Evolutionary conservation across 2,329 filamentous ascomycete genomes (phyloP).

Genomic region (Nemania abortiva): DNA sequence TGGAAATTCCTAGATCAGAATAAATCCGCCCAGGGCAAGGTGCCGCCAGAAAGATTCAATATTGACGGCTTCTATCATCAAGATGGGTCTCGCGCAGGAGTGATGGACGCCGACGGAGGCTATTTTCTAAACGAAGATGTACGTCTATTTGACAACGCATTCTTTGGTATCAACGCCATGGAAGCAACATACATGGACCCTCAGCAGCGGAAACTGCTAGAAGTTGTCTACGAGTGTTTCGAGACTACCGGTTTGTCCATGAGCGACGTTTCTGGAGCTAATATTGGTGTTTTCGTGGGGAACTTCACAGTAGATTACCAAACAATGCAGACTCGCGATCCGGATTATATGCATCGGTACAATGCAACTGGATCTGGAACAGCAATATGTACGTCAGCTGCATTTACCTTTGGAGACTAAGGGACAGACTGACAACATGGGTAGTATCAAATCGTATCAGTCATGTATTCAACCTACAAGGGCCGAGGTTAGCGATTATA

Average conservation of each 20-base stretch:
- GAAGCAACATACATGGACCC: slow-evolving; percentile 18
- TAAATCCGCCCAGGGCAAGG: neutral
- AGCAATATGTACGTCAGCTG: slow-evolving; percentile 15
- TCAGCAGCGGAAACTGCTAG: slow-evolving; percentile 51
- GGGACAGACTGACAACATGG: no score
- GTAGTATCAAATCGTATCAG: slow-evolving; percentile 44
- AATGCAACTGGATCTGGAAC: slow-evolving; percentile 45
- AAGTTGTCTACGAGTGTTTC: slow-evolving; percentile 53
- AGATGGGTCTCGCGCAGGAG: slow-evolving; percentile 15
- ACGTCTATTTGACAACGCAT: slow-evolving; percentile 28
- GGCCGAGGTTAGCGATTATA: slow-evolving; percentile 49
- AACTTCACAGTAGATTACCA: slow-evolving; percentile 45
- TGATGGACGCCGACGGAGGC: slow-evolving; percentile 25
- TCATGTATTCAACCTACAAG: slow-evolving; percentile 50
- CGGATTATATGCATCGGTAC: slow-evolving; percentile 44
- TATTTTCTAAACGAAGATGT: slow-evolving; percentile 44
- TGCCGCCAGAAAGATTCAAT: slow-evolving; percentile 23
- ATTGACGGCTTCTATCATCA: slow-evolving; percentile 35
- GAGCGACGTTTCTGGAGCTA: slow-evolving; percentile 7
- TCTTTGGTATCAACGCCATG: slow-evolving; percentile 32
- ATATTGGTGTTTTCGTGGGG: slow-evolving; percentile 42
- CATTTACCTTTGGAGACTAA: no score
- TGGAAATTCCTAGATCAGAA: neutral
- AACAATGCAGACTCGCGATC: slow-evolving; percentile 39
- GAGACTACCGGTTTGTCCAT: slow-evolving; percentile 35